A percentile compares a stretch with the other conserved stretches of the same genome.
Evolutionary conservation across 129 eudicot species (phyloP).

Genomic region (Kitagawia praeruptora): DNA sequence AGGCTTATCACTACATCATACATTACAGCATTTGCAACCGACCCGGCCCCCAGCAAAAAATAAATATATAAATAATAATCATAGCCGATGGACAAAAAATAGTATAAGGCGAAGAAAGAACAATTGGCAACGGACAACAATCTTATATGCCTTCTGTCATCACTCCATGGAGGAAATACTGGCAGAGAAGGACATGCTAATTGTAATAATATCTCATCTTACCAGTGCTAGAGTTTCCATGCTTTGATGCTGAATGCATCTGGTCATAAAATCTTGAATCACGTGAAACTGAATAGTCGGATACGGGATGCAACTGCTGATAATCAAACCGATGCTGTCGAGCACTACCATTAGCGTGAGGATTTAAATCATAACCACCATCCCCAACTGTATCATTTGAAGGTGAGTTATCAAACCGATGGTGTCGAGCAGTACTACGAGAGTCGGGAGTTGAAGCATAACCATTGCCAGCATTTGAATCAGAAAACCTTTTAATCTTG

Average conservation of each 20-base stretch:
- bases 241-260: constrained; percentile 45
- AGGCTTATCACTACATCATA: neutral
- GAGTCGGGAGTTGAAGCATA: constrained; percentile 18
- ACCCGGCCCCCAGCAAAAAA: neutral
- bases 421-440: constrained; percentile 21
- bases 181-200: neutral
- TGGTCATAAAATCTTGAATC: constrained; percentile 22
- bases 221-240: constrained; percentile 31
- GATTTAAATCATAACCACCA: constrained; percentile 12
- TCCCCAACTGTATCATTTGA: constrained; percentile 14
- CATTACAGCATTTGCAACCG: neutral
- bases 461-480: neutral
- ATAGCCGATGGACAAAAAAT: neutral
- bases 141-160: constrained; percentile 2
- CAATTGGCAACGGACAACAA: neutral
- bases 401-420: constrained; percentile 17
- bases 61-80: too few relatives aligned
- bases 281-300: constrained; percentile 22
- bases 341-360: constrained; percentile 21
- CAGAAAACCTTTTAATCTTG: constrained; percentile 20
- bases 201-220: constrained; percentile 10
- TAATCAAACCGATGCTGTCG: constrained; percentile 21
- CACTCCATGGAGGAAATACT: neutral
- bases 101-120: neutral
- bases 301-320: neutral